phyloP scores from a whole-genome alignment of 164 flowering plant genomes.

The Dillenia suffruticosa region DNA sequence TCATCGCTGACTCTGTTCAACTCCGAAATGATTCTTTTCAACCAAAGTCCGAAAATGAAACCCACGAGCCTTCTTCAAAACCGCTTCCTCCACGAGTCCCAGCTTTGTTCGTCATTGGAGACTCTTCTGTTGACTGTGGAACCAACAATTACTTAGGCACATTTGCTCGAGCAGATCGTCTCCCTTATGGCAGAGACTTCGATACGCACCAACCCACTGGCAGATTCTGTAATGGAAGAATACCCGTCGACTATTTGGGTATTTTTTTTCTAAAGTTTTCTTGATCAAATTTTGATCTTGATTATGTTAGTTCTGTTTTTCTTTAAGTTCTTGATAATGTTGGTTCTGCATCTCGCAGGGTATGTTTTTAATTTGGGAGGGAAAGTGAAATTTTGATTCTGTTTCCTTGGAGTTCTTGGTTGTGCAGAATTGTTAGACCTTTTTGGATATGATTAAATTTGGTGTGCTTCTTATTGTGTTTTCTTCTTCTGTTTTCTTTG shows the following conservation, averaged over 20 bases:
- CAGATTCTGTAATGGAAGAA: slow-evolving; percentile 83
- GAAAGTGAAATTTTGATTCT: not conserved
- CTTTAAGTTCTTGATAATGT: no score
- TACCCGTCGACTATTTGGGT: slow-evolving; percentile 91
- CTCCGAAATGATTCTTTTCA: slow-evolving; percentile 1
- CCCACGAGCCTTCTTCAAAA: slow-evolving; percentile 6
- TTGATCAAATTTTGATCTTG: slow-evolving; percentile 1
- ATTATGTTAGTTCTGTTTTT: not conserved
- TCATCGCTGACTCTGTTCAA: not conserved
- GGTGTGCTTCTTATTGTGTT: not conserved
- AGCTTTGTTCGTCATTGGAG: slow-evolving; percentile 76
- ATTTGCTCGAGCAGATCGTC: slow-evolving; percentile 70
- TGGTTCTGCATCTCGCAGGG: no score
- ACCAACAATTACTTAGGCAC: slow-evolving; percentile 75
- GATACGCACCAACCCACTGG: slow-evolving; percentile 87
- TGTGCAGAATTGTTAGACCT: no score
- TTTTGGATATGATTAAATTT: not conserved
- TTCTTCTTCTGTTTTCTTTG: not conserved
- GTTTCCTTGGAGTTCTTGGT: not conserved
- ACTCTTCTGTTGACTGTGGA: slow-evolving; percentile 86
- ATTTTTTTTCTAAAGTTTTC: not conserved
- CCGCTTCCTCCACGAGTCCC: slow-evolving; percentile 47
- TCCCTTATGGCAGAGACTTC: slow-evolving; percentile 87
- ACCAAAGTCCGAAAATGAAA: slow-evolving; percentile 2
- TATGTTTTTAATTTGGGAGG: no score